phyloP scores from a whole-genome alignment of 345 rosid genomes.

The Noccaea bulbosa region DNA sequence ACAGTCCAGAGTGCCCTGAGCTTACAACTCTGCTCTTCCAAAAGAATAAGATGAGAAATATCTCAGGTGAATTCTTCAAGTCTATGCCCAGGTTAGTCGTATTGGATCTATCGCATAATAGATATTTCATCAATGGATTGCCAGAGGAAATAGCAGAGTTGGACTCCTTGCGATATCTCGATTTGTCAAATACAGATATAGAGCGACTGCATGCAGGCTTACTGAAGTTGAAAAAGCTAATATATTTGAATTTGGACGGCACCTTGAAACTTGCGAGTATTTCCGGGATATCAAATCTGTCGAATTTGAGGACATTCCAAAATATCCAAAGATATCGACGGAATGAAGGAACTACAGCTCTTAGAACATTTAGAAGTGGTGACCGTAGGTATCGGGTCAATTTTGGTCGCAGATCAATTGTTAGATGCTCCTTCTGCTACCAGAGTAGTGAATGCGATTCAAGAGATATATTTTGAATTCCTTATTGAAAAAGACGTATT shows the following conservation, averaged over 20 bases:
- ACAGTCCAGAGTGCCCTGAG: slow-evolving; percentile 20
- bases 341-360: slow-evolving; percentile 12
- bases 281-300: slow-evolving; percentile 11
- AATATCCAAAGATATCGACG: slow-evolving; percentile 4
- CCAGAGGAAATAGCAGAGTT: slow-evolving; percentile 29
- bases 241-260: slow-evolving; percentile 5
- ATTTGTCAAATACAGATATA: slow-evolving; percentile 7
- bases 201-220: slow-evolving; percentile 11
- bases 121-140: background rate
- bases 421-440: no score
- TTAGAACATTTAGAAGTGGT: slow-evolving; percentile 4
- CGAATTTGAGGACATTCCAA: slow-evolving; percentile 14
- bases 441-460: background rate
- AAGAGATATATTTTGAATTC: no score
- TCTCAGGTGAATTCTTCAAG: slow-evolving; percentile 29
- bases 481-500: no score
- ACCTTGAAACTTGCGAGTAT: background rate
- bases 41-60: background rate
- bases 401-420: background rate
- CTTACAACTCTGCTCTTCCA: slow-evolving; percentile 44
- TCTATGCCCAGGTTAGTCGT: slow-evolving; percentile 45
- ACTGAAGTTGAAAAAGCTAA: slow-evolving; percentile 15
- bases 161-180: slow-evolving; percentile 34
- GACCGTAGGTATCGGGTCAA: background rate
- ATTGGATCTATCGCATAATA: slow-evolving; percentile 41